Conservation (phyloP, 2,329 filamentous ascomycete species). For the Fusarium gaditjirri region DNA sequence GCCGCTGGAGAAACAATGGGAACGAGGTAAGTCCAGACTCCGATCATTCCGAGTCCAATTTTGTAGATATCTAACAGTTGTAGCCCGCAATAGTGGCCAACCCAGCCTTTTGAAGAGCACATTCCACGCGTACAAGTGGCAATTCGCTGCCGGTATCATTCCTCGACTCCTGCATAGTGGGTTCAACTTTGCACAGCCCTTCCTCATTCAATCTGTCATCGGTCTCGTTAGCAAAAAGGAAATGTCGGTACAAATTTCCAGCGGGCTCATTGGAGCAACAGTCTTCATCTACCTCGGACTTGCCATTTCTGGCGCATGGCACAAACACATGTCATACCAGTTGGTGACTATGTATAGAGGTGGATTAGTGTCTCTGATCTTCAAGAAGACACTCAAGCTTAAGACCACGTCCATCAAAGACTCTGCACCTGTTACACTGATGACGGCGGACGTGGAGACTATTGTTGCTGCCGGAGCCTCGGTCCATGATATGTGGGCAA, state of each 20-base stretch:
- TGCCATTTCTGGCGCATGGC: slow-evolving; percentile 48
- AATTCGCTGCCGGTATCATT: slow-evolving; percentile 47
- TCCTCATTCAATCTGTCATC: slow-evolving; percentile 54
- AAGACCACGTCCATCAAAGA: slow-evolving; percentile 48
- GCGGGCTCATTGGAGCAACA: slow-evolving; percentile 55
- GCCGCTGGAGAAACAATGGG: slow-evolving; percentile 40
- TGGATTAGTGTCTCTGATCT: slow-evolving; percentile 58
- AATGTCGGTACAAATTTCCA: slow-evolving; percentile 44
- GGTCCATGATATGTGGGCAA: slow-evolving; percentile 54
- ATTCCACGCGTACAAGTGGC: slow-evolving; percentile 44
- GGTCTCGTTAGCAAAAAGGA: slow-evolving; percentile 46
- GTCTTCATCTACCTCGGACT: slow-evolving; percentile 55
- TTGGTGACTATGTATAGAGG: slow-evolving; percentile 52
- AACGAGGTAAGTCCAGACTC: slow-evolving; percentile 11
- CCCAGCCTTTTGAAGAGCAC: slow-evolving; percentile 43
- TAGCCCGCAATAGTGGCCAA: slow-evolving; percentile 34
- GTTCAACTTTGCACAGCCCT: slow-evolving; percentile 58
- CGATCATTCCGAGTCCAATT: too few relatives aligned
- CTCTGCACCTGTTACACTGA: slow-evolving; percentile 55
- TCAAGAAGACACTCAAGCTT: slow-evolving; percentile 56
- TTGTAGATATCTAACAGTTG: not conserved
- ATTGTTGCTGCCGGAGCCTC: slow-evolving; percentile 43
- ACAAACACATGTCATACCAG: slow-evolving; percentile 51
- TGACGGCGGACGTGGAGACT: slow-evolving; percentile 58
- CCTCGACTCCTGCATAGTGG: slow-evolving; percentile 53